Evolutionary conservation across 768 basidiomycete genomes (phyloP).

Genomic region (Tephrocybe rancida): DNA sequence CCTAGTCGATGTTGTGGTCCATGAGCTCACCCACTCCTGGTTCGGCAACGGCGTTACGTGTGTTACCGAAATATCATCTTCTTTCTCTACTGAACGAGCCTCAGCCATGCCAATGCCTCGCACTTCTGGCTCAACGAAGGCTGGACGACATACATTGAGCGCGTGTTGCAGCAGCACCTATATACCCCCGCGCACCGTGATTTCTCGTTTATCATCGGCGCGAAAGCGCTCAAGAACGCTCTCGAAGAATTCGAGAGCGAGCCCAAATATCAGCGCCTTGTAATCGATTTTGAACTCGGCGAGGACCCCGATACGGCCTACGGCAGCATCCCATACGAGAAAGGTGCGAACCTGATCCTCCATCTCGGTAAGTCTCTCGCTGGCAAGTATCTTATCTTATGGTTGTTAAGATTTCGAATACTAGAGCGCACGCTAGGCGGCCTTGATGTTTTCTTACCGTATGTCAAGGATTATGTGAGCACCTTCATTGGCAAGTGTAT

Average conservation of each 20-base stretch:
- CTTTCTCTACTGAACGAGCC: background rate
- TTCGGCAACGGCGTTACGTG: constrained; percentile 91
- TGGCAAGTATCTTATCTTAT: background rate
- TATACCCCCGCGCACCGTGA: constrained; percentile 78
- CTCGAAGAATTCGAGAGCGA: constrained; percentile 58
- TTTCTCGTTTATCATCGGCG: constrained; percentile 79
- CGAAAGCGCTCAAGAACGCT: constrained; percentile 71
- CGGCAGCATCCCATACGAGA: constrained; percentile 78
- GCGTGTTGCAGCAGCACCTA: constrained; percentile 69
- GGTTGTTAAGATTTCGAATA: background rate
- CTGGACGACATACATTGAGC: constrained; percentile 94
- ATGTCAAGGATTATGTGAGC: constrained; percentile 79
- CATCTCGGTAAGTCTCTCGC: constrained; percentile 61
- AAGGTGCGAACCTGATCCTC: constrained; percentile 88
- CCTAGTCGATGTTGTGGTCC: constrained; percentile 86
- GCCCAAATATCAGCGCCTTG: constrained; percentile 79
- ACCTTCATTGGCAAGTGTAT: constrained; percentile 85
- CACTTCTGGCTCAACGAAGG: constrained; percentile 94
- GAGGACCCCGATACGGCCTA: constrained; percentile 84
- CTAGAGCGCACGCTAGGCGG: constrained; percentile 78
- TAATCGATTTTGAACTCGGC: constrained; percentile 72
- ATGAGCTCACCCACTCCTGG: constrained; percentile 87
- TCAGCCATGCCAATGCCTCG: constrained; percentile 67
- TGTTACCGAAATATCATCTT: constrained; percentile 14
- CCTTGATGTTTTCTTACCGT: constrained; percentile 81